phyloP scores from a whole-genome alignment of 2,329 filamentous ascomycete species.

The Myotisia sp. region DNA sequence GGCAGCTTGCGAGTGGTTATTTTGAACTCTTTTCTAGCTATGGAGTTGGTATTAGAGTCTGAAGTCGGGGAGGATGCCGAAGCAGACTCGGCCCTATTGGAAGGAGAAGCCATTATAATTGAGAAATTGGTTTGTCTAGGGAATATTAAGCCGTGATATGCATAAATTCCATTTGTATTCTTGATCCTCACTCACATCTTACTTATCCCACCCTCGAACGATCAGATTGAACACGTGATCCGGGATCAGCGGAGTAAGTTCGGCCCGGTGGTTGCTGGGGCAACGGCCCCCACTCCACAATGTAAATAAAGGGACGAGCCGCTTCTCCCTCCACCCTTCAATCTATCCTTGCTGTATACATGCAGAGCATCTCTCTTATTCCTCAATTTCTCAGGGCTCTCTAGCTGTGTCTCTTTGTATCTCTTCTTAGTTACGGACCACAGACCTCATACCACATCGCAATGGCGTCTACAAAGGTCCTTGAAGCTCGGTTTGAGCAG shows the following conservation, averaged over 20 bases:
- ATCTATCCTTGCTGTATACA: not conserved
- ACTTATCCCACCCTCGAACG: no score
- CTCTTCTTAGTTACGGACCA: not conserved
- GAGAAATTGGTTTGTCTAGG: no score
- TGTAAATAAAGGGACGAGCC: slow-evolving; percentile 7
- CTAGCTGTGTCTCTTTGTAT: not conserved
- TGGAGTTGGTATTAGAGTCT: slow-evolving; percentile 36
- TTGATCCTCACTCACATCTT: not conserved
- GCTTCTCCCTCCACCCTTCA: not conserved
- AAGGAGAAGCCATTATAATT: slow-evolving; percentile 5
- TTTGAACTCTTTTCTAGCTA: slow-evolving; percentile 52
- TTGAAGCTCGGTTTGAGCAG: slow-evolving; percentile 81
- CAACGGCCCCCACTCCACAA: not conserved
- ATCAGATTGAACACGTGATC: no score
- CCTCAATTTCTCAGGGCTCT: not conserved
- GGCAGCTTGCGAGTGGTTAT: slow-evolving; percentile 79
- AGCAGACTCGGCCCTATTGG: slow-evolving; percentile 15
- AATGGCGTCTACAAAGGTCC: slow-evolving; percentile 57
- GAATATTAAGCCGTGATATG: no score
- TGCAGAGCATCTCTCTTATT: not conserved
- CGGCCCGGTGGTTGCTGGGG: slow-evolving; percentile 6
- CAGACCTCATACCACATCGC: no score
- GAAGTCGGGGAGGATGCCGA: slow-evolving; percentile 41
- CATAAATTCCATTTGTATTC: not conserved
- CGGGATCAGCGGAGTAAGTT: not conserved